phyloP scores from a whole-genome alignment of 805 yeast species.

The Teunomyces funiuensis region DNA sequence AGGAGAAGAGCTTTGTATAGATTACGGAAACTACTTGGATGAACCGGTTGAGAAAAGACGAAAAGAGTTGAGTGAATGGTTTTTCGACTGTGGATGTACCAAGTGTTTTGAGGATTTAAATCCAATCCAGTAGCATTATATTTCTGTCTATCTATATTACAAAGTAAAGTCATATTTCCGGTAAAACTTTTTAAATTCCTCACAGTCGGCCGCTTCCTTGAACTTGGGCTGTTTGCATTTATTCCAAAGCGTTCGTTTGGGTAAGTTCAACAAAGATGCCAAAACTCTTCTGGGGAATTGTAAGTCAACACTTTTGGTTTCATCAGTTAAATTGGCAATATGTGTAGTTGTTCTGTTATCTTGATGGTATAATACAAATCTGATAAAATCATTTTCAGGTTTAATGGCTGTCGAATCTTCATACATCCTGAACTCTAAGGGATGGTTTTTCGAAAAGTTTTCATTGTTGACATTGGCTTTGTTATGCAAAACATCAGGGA shows the following conservation, averaged over 20 bases:
- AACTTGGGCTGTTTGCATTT: constrained; percentile 62
- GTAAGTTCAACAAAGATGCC: constrained; percentile 59
- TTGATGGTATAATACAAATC: constrained; percentile 30
- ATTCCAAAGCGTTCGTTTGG: constrained; percentile 73
- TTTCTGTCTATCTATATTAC: neutral
- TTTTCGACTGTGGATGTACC: constrained; percentile 54
- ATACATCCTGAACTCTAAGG: constrained; percentile 42
- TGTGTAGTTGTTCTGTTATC: constrained; percentile 16
- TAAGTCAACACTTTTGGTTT: constrained; percentile 54
- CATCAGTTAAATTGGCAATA: constrained; percentile 21
- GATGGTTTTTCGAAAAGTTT: constrained; percentile 42
- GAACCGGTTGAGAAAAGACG: constrained; percentile 44
- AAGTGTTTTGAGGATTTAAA: constrained; percentile 37
- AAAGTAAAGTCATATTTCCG: constrained; percentile 53
- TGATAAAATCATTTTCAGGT: constrained; percentile 35
- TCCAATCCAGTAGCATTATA: neutral
- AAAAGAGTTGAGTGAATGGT: constrained; percentile 51
- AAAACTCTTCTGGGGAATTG: constrained; percentile 83
- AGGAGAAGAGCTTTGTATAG: constrained; percentile 57
- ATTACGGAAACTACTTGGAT: constrained; percentile 53
- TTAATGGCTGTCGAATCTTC: constrained; percentile 19
- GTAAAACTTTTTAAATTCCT: constrained; percentile 56
- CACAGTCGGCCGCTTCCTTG: constrained; percentile 67
- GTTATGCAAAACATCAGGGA: constrained; percentile 47
- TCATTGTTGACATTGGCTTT: constrained; percentile 47